These are phyloP conservation scores for Sarocladium strictum DNA, from an alignment of 2,329 filamentous ascomycete genomes.

Conservation along the genomic window DNA sequence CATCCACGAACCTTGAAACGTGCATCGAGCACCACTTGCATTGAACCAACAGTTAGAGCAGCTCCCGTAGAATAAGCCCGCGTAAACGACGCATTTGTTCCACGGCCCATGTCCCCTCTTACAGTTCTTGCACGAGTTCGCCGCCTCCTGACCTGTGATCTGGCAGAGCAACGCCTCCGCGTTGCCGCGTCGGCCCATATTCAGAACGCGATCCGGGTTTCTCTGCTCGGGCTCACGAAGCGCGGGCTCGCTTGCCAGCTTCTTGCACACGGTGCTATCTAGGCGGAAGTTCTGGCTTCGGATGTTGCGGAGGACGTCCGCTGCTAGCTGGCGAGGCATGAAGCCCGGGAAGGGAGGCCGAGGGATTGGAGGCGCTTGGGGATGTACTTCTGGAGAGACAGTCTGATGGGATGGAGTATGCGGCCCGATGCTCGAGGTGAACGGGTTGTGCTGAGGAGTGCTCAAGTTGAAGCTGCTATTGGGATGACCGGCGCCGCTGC, in stretches of 20 bases:
- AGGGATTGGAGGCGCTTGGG: not conserved
- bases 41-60: constrained; percentile 62
- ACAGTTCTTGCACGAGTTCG: constrained; percentile 52
- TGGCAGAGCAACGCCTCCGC: constrained; percentile 54
- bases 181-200: constrained; percentile 52
- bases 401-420: not conserved
- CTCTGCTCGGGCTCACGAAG: constrained; percentile 46
- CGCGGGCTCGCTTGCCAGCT: constrained; percentile 43
- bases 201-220: constrained; percentile 40
- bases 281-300: constrained; percentile 37
- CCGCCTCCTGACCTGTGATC: constrained; percentile 43
- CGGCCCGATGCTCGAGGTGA: not conserved
- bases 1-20: constrained; percentile 47
- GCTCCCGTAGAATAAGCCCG: constrained; percentile 55
- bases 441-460: not conserved
- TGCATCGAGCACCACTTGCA: constrained; percentile 52
- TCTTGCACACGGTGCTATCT: constrained; percentile 49
- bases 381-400: not conserved
- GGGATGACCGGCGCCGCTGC: not conserved
- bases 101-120: constrained; percentile 55
- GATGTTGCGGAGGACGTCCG: constrained; percentile 21
- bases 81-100: constrained; percentile 52
- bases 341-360: not conserved
- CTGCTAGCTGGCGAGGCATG: not conserved
- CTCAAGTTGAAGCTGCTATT: constrained; percentile 1